Evolutionary conservation across 208 protist genomes (phyloP).

Genomic region (Herpetomonas tarakana): DNA sequence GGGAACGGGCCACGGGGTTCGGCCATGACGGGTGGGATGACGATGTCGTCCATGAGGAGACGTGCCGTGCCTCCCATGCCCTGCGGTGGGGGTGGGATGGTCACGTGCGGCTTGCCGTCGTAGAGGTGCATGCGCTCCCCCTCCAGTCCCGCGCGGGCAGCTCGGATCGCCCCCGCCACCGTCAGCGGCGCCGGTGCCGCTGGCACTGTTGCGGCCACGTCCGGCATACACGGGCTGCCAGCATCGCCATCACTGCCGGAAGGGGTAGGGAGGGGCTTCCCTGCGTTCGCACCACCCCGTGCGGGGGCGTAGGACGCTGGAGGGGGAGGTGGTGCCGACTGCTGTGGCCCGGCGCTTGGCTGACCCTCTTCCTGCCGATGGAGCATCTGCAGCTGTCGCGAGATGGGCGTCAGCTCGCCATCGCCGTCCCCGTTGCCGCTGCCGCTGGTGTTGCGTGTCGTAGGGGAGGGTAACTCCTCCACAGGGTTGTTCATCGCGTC

Average conservation of each 20-base stretch:
- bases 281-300: neutral
- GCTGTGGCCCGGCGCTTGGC: no score
- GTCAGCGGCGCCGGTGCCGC: constrained; percentile 4
- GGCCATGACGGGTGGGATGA: neutral
- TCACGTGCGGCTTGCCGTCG: constrained; percentile 23
- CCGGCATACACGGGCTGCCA: neutral
- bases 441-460: no score
- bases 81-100: neutral
- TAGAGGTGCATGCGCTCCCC: constrained; percentile 24
- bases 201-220: no score
- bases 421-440: neutral
- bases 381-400: neutral
- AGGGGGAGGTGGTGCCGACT: no score
- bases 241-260: neutral
- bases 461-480: no score
- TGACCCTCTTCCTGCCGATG: neutral
- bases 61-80: no score
- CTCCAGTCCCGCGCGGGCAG: constrained; percentile 20
- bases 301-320: neutral
- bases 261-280: neutral
- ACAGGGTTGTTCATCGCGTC: neutral
- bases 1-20: neutral
- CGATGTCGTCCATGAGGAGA: no score
- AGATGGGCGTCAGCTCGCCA: neutral
- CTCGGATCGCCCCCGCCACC: constrained; percentile 35